Evolutionary conservation across 805 yeast genomes (phyloP).

Genomic region (Monosporozyma yasuniensis): DNA sequence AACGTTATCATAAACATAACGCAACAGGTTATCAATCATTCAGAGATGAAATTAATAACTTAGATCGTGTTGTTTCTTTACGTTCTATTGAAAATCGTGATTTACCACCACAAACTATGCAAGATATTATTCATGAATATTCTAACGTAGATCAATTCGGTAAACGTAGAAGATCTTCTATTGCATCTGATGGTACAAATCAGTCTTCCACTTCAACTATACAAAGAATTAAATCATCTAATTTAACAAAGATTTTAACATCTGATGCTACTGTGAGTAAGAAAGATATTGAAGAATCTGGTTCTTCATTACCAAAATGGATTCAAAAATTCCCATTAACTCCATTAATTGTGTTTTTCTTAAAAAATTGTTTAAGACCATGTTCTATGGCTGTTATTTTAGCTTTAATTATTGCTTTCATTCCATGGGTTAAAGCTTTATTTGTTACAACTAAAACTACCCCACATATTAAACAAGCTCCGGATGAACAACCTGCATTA

Average conservation of each 20-base stretch:
- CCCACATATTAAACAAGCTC: conserved; percentile 57
- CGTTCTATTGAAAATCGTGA: conserved; percentile 27
- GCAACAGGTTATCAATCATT: background rate
- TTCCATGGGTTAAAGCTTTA: conserved; percentile 79
- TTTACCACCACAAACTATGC: conserved; percentile 35
- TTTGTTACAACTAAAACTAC: conserved; percentile 44
- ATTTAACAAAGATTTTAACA: conserved; percentile 27
- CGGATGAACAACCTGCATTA: conserved; percentile 78
- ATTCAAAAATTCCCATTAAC: conserved; percentile 24
- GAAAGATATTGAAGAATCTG: conserved; percentile 27
- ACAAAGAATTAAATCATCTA: conserved; percentile 17
- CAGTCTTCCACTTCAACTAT: conserved; percentile 3
- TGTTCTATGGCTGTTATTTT: conserved; percentile 60
- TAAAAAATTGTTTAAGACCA: conserved; percentile 59
- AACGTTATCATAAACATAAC: background rate
- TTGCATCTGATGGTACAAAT: background rate
- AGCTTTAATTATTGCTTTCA: conserved; percentile 62
- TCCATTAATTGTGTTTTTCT: conserved; percentile 26
- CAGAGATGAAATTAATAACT: background rate
- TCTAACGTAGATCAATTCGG: conserved; percentile 30
- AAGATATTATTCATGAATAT: conserved; percentile 43
- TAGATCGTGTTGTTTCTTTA: conserved; percentile 2
- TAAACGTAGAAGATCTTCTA: conserved; percentile 16
- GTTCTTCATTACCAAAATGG: conserved; percentile 21
- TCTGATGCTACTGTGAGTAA: conserved; percentile 28